Base-by-base conservation (phyloP, 1,284 basidiomycete species). In the Tilletia setariae region DNA sequence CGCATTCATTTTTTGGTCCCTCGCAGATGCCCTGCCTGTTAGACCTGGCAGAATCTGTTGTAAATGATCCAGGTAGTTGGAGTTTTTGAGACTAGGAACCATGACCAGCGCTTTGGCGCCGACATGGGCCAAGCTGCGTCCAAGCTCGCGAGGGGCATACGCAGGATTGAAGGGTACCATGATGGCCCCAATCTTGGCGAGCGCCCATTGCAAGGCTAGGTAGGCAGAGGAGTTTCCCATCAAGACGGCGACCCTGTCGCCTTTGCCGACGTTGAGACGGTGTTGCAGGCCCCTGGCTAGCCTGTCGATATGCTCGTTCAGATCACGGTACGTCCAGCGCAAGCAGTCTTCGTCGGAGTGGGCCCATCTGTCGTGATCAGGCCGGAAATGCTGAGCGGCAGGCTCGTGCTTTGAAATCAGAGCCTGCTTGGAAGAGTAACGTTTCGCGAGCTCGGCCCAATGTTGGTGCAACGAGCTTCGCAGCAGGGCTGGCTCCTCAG, bases 131-230 rank as follows among this genome's bases (percentile, higher is more conserved):
- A 93, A 84, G 0, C 89, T 73, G 35, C 72, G 66, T 23, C 89
- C 89, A 63, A 93, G 85, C 79, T 93, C 91, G 49, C 87, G 85
- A 1, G 88, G 79, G 32, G 88, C 87, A 79, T 92, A 93, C 0
- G 91, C 90, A 7, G 91, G 91, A 75, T 93, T 93, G 59, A 93
- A 85, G 2, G 91, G 92, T 13, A 91, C 90, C 32, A 92, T 82
- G 59, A 92, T 88, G 7, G 90, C 90, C 23, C 91, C 91, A 62
- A 92, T 86, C 67, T 87, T 87, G 30, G 91, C 90, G 73, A 89
- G 90, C 7, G 91, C 91, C 91, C 91, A 92, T 76, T 93, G 91
- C 42, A 92, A 82, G 82, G 87, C 86, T 1, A 90, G 91, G 80
- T 93, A 93, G 16, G 90, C 86, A 74, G 90, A 92, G 71, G 46